A percentile compares a stretch with the other conserved stretches of the same genome.
Conservation (phyloP, 192 early-diverging fungal genomes). For the Chytriomyces sp. region DNA sequence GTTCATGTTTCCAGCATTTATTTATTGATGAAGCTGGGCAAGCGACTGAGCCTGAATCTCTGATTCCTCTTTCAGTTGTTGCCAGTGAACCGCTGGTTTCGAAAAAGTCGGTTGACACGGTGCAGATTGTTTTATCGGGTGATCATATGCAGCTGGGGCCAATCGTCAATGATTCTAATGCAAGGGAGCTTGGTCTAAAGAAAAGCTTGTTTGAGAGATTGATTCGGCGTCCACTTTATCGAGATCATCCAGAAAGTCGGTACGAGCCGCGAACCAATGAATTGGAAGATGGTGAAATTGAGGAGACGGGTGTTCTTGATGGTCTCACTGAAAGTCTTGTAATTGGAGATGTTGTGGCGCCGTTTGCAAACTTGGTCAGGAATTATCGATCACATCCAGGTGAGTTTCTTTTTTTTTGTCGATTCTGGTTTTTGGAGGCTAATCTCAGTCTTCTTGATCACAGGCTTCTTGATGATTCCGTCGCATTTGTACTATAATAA, state of each 20-base stretch:
- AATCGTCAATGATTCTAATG: constrained; percentile 38
- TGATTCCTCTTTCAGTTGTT: constrained; percentile 53
- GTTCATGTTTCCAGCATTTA: constrained; percentile 44
- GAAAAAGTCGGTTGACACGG: background rate
- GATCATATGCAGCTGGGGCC: constrained; percentile 61
- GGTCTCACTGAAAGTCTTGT: constrained; percentile 13
- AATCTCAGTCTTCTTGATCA: constrained; percentile 3
- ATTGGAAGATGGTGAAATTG: constrained; percentile 30
- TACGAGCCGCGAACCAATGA: background rate
- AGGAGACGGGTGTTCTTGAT: background rate
- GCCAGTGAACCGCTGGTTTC: constrained; percentile 24
- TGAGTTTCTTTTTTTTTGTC: constrained; percentile 13
- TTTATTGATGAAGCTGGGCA: constrained; percentile 66
- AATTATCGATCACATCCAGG: constrained; percentile 59
- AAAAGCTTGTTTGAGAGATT: constrained; percentile 57
- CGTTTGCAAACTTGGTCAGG: constrained; percentile 51
- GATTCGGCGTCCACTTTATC: constrained; percentile 47
- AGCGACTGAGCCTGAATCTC: constrained; percentile 59
- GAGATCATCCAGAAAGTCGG: constrained; percentile 48
- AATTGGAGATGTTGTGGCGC: constrained; percentile 35
- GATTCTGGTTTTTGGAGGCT: background rate
- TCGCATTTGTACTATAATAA: constrained; percentile 57
- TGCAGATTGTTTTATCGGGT: constrained; percentile 58
- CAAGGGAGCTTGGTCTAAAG: constrained; percentile 41
- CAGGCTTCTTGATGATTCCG: constrained; percentile 57